Conservation (phyloP, 352 stramenopile genomes). For the Phytophthora lateralis region DNA sequence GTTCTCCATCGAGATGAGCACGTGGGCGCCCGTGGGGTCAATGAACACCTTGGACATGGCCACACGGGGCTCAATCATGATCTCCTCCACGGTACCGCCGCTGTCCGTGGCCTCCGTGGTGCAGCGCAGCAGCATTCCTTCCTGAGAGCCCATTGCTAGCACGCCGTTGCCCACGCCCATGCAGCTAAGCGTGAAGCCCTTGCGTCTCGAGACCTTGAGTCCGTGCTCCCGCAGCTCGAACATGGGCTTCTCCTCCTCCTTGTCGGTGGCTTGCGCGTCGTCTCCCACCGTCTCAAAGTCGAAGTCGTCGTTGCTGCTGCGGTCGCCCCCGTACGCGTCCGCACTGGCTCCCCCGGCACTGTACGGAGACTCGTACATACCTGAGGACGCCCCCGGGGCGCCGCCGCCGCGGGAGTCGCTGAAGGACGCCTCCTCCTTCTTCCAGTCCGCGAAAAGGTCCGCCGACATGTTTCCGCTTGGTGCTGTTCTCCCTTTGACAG, state of each 20-base stretch:
- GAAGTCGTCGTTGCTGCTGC: conserved; percentile 71
- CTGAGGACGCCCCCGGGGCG: conserved; percentile 13
- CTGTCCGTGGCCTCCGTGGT: conserved; percentile 82
- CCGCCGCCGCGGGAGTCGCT: conserved; percentile 27
- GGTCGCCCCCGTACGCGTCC: conserved; percentile 39
- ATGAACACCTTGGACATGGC: conserved; percentile 84
- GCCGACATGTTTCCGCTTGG: conserved; percentile 65
- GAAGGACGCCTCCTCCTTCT: conserved; percentile 74
- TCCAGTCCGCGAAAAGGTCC: conserved; percentile 90
- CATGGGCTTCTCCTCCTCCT: conserved; percentile 81
- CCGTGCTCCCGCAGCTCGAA: conserved; percentile 89
- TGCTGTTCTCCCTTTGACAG: conserved; percentile 12
- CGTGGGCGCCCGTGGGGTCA: conserved; percentile 79
- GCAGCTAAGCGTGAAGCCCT: conserved; percentile 84
- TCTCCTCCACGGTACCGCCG: conserved; percentile 75
- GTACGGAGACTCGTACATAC: conserved; percentile 48
- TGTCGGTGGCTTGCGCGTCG: conserved; percentile 38
- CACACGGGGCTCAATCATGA: conserved; percentile 89
- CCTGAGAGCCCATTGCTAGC: conserved; percentile 83
- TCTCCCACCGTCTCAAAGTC: conserved; percentile 75
- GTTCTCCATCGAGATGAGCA: conserved; percentile 89
- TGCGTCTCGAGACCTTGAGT: conserved; percentile 83
- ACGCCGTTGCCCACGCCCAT: conserved; percentile 83
- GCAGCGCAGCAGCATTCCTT: conserved; percentile 82
- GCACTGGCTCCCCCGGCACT: conserved; percentile 23